Evolutionary conservation across 805 yeast species (phyloP).

Genomic region (Candida ponderosae): DNA sequence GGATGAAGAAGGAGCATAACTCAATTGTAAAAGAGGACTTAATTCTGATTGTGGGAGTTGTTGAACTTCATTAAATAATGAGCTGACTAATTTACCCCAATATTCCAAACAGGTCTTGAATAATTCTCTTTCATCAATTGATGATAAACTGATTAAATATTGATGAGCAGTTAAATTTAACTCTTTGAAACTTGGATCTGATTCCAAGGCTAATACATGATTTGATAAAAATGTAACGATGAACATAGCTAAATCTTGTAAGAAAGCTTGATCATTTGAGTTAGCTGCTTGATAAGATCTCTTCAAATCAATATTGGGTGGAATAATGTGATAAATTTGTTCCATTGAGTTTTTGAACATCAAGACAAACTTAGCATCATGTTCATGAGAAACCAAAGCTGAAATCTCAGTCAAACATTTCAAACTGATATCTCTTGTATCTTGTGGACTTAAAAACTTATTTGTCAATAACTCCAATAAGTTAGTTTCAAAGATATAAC

Average conservation of each 20-base stretch:
- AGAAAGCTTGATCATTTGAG: constrained; percentile 83
- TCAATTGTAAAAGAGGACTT: constrained; percentile 70
- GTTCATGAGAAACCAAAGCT: constrained; percentile 49
- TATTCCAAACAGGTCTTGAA: constrained; percentile 94
- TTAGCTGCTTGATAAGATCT: constrained; percentile 66
- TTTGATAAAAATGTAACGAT: constrained; percentile 75
- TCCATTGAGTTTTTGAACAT: constrained; percentile 72
- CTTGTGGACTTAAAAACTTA: constrained; percentile 70
- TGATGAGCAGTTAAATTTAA: constrained; percentile 66
- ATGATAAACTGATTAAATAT: constrained; percentile 76
- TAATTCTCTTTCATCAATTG: constrained; percentile 90
- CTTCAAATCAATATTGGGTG: constrained; percentile 64
- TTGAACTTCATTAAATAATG: constrained; percentile 80
- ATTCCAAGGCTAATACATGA: constrained; percentile 62
- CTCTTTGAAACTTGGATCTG: constrained; percentile 43
- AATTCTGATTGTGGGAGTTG: constrained; percentile 63
- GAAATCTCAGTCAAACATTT: constrained; percentile 93
- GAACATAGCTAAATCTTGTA: constrained; percentile 93
- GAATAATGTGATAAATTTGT: constrained; percentile 59
- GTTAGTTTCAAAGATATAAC: constrained; percentile 84
- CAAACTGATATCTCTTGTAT: constrained; percentile 75
- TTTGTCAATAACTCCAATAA: constrained; percentile 62
- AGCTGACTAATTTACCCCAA: constrained; percentile 83
- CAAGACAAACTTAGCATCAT: constrained; percentile 49
- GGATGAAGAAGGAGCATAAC: constrained; percentile 27